phyloP scores from a whole-genome alignment of 768 basidiomycete species.

The Mycena haematopus region DNA sequence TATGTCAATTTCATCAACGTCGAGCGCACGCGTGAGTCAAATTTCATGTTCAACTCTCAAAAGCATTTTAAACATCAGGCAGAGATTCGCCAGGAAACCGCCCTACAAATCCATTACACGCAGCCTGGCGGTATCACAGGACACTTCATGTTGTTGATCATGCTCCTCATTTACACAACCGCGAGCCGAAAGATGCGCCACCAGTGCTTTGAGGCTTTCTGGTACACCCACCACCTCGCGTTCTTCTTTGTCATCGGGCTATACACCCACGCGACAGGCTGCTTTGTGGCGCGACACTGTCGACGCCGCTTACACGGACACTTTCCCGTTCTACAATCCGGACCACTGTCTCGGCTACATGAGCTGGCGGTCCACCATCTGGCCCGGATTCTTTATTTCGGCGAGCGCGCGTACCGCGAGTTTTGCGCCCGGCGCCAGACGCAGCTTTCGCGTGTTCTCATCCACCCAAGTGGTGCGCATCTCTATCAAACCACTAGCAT shows the following conservation, averaged over 20 bases:
- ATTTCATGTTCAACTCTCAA: background rate
- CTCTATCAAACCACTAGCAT: background rate
- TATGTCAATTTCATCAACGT: constrained; percentile 94
- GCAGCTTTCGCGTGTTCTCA: constrained; percentile 82
- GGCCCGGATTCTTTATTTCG: constrained; percentile 90
- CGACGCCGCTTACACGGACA: constrained; percentile 64
- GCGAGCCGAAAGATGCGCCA: constrained; percentile 86
- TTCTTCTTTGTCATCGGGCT: constrained; percentile 94
- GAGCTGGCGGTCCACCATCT: constrained; percentile 91
- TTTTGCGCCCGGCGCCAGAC: constrained; percentile 80
- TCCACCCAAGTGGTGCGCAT: constrained; percentile 79
- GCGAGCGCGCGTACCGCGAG: constrained; percentile 85
- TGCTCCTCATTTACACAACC: constrained; percentile 91
- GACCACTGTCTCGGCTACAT: constrained; percentile 88
- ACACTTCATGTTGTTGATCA: constrained; percentile 93
- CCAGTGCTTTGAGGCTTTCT: constrained; percentile 95
- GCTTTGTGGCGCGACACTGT: constrained; percentile 89
- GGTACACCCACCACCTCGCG: constrained; percentile 95
- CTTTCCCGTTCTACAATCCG: constrained; percentile 88
- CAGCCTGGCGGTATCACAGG: constrained; percentile 91
- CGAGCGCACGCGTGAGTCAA: constrained; percentile 76
- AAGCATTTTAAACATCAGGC: constrained; percentile 11
- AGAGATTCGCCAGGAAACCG: constrained; percentile 82
- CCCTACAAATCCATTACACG: constrained; percentile 85
- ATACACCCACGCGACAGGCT: constrained; percentile 90